phyloP scores from a whole-genome alignment of 2,329 filamentous ascomycete species.

The Alternaria brassicicola region DNA sequence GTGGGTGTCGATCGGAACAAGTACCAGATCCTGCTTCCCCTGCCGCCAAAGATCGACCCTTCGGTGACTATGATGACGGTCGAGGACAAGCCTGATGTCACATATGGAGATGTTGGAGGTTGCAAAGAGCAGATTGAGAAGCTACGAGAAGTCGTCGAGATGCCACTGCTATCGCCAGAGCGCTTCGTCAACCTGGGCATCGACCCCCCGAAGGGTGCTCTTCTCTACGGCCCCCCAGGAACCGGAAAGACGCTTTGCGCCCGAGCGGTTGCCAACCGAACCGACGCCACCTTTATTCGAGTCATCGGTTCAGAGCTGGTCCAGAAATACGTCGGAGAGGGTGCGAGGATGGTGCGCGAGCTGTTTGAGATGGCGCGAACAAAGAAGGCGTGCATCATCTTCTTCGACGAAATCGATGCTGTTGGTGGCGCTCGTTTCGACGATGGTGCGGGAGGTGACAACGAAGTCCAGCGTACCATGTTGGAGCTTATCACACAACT shows the following conservation, averaged over 20 bases:
- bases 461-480: conserved; percentile 98
- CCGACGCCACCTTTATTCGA: conserved; percentile 97
- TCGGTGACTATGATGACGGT: conserved; percentile 99
- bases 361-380: conserved; percentile 99
- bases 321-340: conserved; percentile 98
- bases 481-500: conserved; percentile 96
- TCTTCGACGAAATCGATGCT: conserved; percentile 98
- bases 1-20: conserved; percentile 98
- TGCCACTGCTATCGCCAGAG: conserved; percentile 94
- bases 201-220: conserved; percentile 94
- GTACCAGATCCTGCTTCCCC: conserved; percentile 95
- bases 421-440: conserved; percentile 96
- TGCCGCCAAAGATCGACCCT: conserved; percentile 98
- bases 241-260: conserved; percentile 99
- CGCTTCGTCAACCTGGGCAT: conserved; percentile 99
- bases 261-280: conserved; percentile 94
- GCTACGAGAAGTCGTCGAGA: conserved; percentile 96
- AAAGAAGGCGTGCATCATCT: conserved; percentile 99
- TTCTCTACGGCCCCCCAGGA: conserved; percentile 94
- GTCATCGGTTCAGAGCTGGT: conserved; percentile 98
- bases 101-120: conserved; percentile 96
- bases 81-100: conserved; percentile 99
- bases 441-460: conserved; percentile 94
- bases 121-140: conserved; percentile 99
- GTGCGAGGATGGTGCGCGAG: conserved; percentile 97